Percentiles rank a stretch among this genome's conserved stretches.
These are phyloP conservation scores for Leccinum solheimii DNA, from an alignment of 1,284 basidiomycete species.

Conservation along the genomic window DNA sequence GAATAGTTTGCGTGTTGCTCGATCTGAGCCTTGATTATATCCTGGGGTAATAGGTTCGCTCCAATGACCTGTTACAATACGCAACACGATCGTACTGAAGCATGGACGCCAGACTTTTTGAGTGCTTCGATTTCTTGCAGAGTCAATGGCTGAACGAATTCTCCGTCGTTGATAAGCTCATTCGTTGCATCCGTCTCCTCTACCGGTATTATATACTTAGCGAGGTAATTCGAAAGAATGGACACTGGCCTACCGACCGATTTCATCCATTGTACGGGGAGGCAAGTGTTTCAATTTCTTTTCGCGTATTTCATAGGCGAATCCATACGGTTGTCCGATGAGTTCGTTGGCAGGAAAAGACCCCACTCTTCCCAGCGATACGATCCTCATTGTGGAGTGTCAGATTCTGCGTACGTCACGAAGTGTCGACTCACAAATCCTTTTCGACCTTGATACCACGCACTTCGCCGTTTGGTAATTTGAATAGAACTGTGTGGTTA, in stretches of 20 bases:
- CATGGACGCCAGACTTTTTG: slow-evolving; percentile 74
- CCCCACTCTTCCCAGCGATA: slow-evolving; percentile 74
- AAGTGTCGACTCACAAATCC: slow-evolving; percentile 53
- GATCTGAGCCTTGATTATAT: slow-evolving; percentile 92
- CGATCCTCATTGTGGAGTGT: slow-evolving; percentile 43
- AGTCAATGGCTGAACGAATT: slow-evolving; percentile 77
- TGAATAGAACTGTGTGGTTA: slow-evolving; percentile 66
- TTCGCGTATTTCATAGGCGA: slow-evolving; percentile 73
- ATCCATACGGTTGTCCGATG: slow-evolving; percentile 71
- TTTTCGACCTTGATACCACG: slow-evolving; percentile 65
- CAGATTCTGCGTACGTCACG: slow-evolving; percentile 6
- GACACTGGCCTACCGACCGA: slow-evolving; percentile 50
- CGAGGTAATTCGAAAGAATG: slow-evolving; percentile 1
- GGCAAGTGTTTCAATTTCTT: slow-evolving; percentile 65
- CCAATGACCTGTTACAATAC: slow-evolving; percentile 1
- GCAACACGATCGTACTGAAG: slow-evolving; percentile 52
- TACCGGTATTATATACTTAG: slow-evolving; percentile 33
- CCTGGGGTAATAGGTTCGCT: slow-evolving; percentile 47
- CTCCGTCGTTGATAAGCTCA: slow-evolving; percentile 82
- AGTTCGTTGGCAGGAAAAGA: slow-evolving; percentile 70
- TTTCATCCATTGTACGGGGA: slow-evolving; percentile 66
- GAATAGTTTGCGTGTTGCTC: slow-evolving; percentile 87
- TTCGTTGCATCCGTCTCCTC: slow-evolving; percentile 92
- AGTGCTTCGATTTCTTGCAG: slow-evolving; percentile 79
- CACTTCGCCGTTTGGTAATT: slow-evolving; percentile 68